Evolutionary conservation across 2,329 filamentous ascomycete species (phyloP), one percentile per base, ranked within the genome.

Genomic region (Emmonsiellopsis sp.): DNA sequence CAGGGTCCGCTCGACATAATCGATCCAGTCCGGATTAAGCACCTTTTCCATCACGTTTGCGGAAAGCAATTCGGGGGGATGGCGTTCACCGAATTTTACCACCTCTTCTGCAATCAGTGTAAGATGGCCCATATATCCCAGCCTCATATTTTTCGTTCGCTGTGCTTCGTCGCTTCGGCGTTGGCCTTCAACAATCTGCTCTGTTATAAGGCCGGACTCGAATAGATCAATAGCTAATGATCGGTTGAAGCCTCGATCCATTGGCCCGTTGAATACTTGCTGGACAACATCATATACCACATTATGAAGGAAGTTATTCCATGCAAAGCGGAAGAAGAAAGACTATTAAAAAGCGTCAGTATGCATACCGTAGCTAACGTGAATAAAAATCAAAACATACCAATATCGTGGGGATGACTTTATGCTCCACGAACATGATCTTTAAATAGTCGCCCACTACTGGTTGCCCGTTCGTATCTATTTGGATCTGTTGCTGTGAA

Each of bases 271-370:
- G 71, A 98, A 97, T 1, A 98, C 93, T 74, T 98, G 93, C 70
- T 98, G 93, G 43, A 98, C 89, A 65, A 98, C 91, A 69, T 98
- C 93, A 67, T 98, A 98, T 47, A 98, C 93, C 43, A 98, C 93
- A 65, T 98, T 98, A 73, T 98, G 93, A 44, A 98, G 79, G 67
- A 98, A 98, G 70, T 98, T 98, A 72, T 98, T 98, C 93, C 93
- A 98, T 1, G 93, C 92, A 65, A 97, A 98, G 55, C 86, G 84
- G 76, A 98, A 98, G 74, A 98, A 98, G 76, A 97, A 97, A 54
- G 90, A 88, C 89, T 94, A 59, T 9, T 54, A 32, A 34, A 30
- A 62, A 52, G 9, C 7, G 46, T 49, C 34, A 49, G 34, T 54
- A 44, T 16, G 16, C 26, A 49, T 40, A 35, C 31, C 57, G 40